Percentiles rank a stretch among this genome's conserved stretches.
Evolutionary conservation across 352 stramenopile species (phyloP).

Genomic region (Phytopythium mirpurense): DNA sequence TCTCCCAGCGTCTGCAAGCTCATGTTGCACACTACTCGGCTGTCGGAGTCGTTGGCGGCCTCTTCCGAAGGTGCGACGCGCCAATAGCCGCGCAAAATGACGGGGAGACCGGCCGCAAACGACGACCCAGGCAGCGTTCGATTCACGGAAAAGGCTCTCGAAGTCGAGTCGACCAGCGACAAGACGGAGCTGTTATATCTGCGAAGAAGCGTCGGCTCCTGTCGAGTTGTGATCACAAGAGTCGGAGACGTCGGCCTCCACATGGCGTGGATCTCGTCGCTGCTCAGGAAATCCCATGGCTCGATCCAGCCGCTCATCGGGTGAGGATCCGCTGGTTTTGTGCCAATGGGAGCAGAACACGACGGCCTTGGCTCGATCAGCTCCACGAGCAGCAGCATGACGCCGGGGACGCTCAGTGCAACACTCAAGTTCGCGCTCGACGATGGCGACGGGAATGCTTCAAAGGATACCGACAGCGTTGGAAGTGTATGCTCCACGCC

Average conservation of each 20-base stretch:
- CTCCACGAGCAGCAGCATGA: constrained; percentile 16
- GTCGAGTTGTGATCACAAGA: constrained; percentile 10
- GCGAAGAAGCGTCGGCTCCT: constrained; percentile 34
- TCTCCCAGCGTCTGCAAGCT: constrained; percentile 20
- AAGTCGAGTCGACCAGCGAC: constrained; percentile 14
- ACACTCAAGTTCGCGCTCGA: constrained; percentile 2
- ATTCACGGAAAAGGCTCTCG: constrained; percentile 13
- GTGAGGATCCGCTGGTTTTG: constrained; percentile 17
- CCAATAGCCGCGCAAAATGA: constrained; percentile 42
- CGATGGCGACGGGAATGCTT: constrained; percentile 14
- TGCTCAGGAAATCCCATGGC: constrained; percentile 32
- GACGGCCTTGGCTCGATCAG: constrained; percentile 27
- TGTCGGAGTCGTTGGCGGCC: not conserved
- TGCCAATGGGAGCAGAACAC: constrained; percentile 17
- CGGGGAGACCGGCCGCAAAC: constrained; percentile 32
- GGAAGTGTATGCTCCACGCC: constrained; percentile 21
- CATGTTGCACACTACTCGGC: constrained; percentile 17
- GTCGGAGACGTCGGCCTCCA: constrained; percentile 21
- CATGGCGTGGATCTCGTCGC: constrained; percentile 18
- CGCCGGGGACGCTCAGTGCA: constrained; percentile 21
- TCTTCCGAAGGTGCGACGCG: constrained; percentile 1
- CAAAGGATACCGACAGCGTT: constrained; percentile 20
- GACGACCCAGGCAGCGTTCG: constrained; percentile 27
- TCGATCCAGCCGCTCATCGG: constrained; percentile 48
- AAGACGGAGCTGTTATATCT: constrained; percentile 31